Percentiles rank a stretch among this genome's conserved stretches.
Evolutionary conservation across 2,329 filamentous ascomycete species (phyloP).

Genomic region (Cryphonectria japonica): DNA sequence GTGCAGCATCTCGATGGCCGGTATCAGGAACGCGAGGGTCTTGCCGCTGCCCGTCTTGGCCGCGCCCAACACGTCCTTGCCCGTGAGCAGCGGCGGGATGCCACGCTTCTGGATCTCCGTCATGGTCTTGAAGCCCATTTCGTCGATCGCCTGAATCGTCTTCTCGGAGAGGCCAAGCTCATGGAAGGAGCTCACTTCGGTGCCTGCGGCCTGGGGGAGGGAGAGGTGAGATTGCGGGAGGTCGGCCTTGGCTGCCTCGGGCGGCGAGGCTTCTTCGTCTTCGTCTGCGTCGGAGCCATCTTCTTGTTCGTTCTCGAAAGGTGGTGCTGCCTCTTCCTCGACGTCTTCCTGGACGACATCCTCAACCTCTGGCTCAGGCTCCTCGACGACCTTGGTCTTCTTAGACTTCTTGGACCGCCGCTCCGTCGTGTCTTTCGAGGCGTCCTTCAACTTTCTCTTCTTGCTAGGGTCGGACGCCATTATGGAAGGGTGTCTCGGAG

Average conservation of each 20-base stretch:
- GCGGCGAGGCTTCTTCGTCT: slow-evolving; percentile 36
- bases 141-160: slow-evolving; percentile 83
- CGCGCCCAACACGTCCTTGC: slow-evolving; percentile 89
- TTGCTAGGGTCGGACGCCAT: slow-evolving; percentile 40
- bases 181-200: slow-evolving; percentile 71
- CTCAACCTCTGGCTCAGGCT: slow-evolving; percentile 24
- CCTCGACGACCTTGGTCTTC: slow-evolving; percentile 22
- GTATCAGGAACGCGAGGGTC: slow-evolving; percentile 92
- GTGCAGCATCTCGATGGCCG: slow-evolving; percentile 89
- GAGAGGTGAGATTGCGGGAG: slow-evolving; percentile 48
- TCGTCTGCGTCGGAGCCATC: slow-evolving; percentile 27
- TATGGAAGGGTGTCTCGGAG: slow-evolving; percentile 17
- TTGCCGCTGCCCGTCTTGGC: slow-evolving; percentile 97
- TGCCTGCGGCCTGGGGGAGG: slow-evolving; percentile 60
- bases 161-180: slow-evolving; percentile 86
- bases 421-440: slow-evolving; percentile 32
- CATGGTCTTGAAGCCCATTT: slow-evolving; percentile 95
- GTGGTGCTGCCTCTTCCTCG: slow-evolving; percentile 26
- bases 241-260: slow-evolving; percentile 31
- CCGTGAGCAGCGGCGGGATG: slow-evolving; percentile 86
- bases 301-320: slow-evolving; percentile 32
- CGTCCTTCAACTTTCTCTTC: slow-evolving; percentile 43
- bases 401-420: slow-evolving; percentile 16
- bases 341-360: slow-evolving; percentile 7
- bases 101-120: slow-evolving; percentile 89